Base-by-base conservation (phyloP, 768 basidiomycete genomes). In the Krasilnikovozyma curviuscula region DNA sequence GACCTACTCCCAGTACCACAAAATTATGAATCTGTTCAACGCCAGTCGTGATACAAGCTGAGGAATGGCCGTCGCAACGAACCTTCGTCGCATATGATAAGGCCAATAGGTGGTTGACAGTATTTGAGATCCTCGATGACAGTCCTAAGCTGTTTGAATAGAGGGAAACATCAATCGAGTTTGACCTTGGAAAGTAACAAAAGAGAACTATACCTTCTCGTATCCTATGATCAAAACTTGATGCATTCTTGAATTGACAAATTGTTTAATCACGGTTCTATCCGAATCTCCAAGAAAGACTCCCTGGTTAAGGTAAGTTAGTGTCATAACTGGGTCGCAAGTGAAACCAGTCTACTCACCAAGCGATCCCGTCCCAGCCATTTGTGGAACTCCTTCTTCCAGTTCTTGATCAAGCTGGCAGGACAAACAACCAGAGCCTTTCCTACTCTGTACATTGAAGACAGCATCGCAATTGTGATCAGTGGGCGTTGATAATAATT, bases 1-100 rank as follows among this genome's bases (percentile, higher is more conserved):
- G 93, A 3, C 84, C 85, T 83, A 42, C n/a, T n/a, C n/a, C 12
- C 31, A 39, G 33, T 14, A 10, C 21, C 21, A n/a, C 33, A 13
- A 30, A 27, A n/a, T 10, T 34, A 10, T 10, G 32, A 10, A n/a
- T 34, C 32, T 10, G n/a, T n/a, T 10, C n/a, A 34, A n/a, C 32
- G n/a, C 32, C 10, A 10, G 32, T 10, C 12, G 32, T 10, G 32
- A 44, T 8, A 21, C 16, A 5, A 18, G 30, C n/a, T 30, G 18
- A 23, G 23, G 16, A 21, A 13, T 3, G 45, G 13, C 24, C 14
- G 32, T 27, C 31, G 40, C 39, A 31, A 38, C 61, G 14, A 24
- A 73, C 88, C 89, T 73, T 98, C 93, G 59, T 98, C 93, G 56
- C 91, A 97, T 19, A 98, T 70, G 52, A 98, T 80, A 4, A 98